These are phyloP conservation scores for Syzygium grande DNA, from an alignment of 345 rosid genomes.

Conservation along the genomic window DNA sequence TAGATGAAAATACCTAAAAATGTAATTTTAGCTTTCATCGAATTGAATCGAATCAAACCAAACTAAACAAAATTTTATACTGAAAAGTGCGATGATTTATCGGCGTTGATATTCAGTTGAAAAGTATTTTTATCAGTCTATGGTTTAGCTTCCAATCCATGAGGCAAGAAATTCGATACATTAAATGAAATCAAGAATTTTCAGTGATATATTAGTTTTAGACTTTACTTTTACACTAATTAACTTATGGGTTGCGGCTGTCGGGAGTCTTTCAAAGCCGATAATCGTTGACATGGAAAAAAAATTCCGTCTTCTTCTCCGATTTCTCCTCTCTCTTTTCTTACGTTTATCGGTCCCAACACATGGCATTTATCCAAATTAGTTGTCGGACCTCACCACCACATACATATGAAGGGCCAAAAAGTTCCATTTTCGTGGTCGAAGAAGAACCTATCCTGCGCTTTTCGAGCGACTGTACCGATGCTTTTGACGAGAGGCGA, in stretches of 20 bases:
- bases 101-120: background rate
- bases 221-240: background rate
- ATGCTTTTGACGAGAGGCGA: background rate
- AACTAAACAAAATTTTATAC: background rate
- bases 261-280: background rate
- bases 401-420: background rate
- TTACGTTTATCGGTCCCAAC: background rate
- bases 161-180: background rate
- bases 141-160: background rate
- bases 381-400: background rate
- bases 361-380: background rate
- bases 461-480: background rate
- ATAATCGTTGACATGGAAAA: background rate
- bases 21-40: background rate
- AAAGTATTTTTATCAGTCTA: background rate
- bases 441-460: background rate
- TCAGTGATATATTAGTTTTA: background rate
- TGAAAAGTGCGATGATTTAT: background rate
- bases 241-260: background rate
- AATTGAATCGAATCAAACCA: fast-evolving
- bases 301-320: background rate
- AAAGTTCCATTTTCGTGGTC: background rate
- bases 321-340: background rate
- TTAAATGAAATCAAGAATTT: background rate
- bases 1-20: background rate